Conservation (phyloP, 1,284 basidiomycete species). For the Takashimella tepidaria region DNA sequence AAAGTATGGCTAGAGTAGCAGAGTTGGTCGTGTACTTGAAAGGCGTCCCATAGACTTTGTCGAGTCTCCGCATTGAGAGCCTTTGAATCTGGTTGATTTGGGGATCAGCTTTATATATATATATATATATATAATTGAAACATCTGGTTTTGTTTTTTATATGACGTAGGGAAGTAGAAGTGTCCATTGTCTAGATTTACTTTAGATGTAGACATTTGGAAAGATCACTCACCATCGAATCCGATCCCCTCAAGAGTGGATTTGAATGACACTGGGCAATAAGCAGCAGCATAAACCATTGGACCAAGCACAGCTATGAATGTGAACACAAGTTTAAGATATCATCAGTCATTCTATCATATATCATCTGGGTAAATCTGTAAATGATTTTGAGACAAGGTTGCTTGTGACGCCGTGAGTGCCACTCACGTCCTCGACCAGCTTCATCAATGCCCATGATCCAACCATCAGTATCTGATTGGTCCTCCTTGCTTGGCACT, state of each 20-base stretch:
- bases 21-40: slow-evolving; percentile 28
- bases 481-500: slow-evolving; percentile 41
- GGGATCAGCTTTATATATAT: neutral
- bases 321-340: neutral
- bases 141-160: slow-evolving; percentile 45
- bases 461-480: slow-evolving; percentile 57
- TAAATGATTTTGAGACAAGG: neutral
- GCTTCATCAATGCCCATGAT: slow-evolving; percentile 96
- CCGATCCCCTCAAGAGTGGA: slow-evolving; percentile 71
- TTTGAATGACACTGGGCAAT: slow-evolving; percentile 76
- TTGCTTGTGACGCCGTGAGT: too few relatives aligned
- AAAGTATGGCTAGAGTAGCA: slow-evolving; percentile 51
- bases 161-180: slow-evolving; percentile 7
- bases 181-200: neutral
- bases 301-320: slow-evolving; percentile 52
- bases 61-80: slow-evolving; percentile 72
- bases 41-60: slow-evolving; percentile 46
- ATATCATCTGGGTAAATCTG: slow-evolving; percentile 64
- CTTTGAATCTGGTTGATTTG: slow-evolving; percentile 63
- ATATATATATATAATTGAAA: too few relatives aligned
- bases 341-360: neutral
- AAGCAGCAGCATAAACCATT: slow-evolving; percentile 91
- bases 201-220: neutral
- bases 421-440: slow-evolving; percentile 66
- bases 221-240: slow-evolving; percentile 60